A percentile compares a stretch with the other conserved stretches of the same genome.
Evolutionary conservation across 805 yeast genomes (phyloP).

Genomic region (Metschnikowia similis): DNA sequence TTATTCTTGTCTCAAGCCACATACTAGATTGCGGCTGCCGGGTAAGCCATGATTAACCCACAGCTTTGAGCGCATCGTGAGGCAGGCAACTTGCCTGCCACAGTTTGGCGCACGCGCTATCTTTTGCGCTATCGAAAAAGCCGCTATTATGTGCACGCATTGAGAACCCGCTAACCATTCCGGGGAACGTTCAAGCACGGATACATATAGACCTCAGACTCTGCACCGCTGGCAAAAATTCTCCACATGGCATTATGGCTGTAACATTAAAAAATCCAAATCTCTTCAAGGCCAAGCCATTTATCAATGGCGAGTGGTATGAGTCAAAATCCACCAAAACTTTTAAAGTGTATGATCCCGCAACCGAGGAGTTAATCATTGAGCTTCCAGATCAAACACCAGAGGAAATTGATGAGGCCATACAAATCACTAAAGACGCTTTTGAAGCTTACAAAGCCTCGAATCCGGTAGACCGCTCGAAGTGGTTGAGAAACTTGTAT

Average conservation of each 20-base stretch:
- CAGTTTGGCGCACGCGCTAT: background rate
- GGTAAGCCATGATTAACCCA: no score
- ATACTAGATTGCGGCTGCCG: no score
- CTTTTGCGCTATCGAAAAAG: slow-evolving; percentile 2
- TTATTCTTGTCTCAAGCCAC: no score
- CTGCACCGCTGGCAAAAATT: background rate
- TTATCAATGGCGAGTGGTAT: slow-evolving; percentile 38
- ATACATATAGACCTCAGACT: background rate
- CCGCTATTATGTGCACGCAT: background rate
- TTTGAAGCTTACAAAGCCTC: slow-evolving; percentile 46
- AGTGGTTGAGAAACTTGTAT: slow-evolving; percentile 47
- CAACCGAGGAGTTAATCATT: slow-evolving; percentile 32
- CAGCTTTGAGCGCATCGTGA: no score
- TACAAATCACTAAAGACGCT: slow-evolving; percentile 44
- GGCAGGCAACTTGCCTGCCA: background rate
- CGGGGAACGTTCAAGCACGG: background rate
- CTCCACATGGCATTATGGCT: slow-evolving; percentile 9
- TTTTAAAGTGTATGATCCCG: slow-evolving; percentile 38
- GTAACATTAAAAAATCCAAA: slow-evolving; percentile 30
- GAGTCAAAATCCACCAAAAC: slow-evolving; percentile 34
- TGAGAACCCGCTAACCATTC: background rate
- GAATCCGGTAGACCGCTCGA: slow-evolving; percentile 46
- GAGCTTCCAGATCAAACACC: slow-evolving; percentile 44
- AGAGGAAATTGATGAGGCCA: slow-evolving; percentile 42
- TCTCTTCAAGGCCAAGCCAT: slow-evolving; percentile 30